Conservation (phyloP, 1,139 yeast species). For the Sporopachydermia cereana region DNA sequence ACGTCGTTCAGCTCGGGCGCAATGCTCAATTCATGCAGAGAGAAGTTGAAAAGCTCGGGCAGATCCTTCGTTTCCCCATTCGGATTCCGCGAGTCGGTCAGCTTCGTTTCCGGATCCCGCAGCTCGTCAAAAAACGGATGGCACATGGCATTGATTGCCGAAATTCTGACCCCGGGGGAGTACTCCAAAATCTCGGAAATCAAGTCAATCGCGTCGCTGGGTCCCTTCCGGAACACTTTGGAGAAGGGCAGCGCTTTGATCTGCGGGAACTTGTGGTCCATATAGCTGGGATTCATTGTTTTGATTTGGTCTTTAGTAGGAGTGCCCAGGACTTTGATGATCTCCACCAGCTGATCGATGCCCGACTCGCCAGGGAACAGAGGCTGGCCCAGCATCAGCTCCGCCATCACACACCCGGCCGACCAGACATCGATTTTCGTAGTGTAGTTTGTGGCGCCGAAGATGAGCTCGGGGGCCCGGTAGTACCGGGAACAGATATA, state of each 20-base stretch:
- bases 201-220: constrained; percentile 51
- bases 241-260: constrained; percentile 86
- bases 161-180: constrained; percentile 60
- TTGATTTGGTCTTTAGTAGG: constrained; percentile 88
- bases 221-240: constrained; percentile 64
- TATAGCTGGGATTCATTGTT: constrained; percentile 93
- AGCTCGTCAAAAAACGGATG: constrained; percentile 73
- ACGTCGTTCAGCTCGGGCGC: constrained; percentile 5
- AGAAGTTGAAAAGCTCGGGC: constrained; percentile 6
- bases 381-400: constrained; percentile 88
- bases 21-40: constrained; percentile 6
- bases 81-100: constrained; percentile 37
- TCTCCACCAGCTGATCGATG: constrained; percentile 93
- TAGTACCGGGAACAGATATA: constrained; percentile 94
- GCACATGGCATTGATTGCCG: constrained; percentile 57
- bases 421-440: constrained; percentile 97
- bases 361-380: constrained; percentile 97
- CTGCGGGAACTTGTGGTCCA: constrained; percentile 95
- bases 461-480: constrained; percentile 87
- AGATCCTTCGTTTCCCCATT: constrained; percentile 29
- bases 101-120: constrained; percentile 39
- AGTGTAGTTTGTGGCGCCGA: constrained; percentile 89
- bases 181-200: constrained; percentile 55
- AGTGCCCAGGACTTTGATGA: constrained; percentile 90
- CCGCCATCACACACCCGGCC: constrained; percentile 98